Base-by-base conservation (phyloP, 805 yeast genomes). In the Starmerella stigmatis region DNA sequence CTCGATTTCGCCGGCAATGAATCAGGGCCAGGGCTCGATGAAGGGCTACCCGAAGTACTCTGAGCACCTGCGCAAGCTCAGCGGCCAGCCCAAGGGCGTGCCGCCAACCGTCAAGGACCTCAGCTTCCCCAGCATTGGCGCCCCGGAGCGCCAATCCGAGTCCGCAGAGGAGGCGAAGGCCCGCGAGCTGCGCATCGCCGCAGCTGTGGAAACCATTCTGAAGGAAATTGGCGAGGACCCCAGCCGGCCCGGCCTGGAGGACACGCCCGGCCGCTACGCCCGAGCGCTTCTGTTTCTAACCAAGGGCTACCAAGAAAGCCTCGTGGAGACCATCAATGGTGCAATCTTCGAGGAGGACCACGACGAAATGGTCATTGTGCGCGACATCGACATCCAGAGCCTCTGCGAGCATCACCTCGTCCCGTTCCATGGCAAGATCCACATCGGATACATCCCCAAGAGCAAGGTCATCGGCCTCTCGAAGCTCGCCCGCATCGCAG, bases 301-400 rank as follows among this genome's bases (percentile, higher is more conserved):
- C 17, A 85, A 86, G 61, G 99, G 99, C 19, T 92, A 92, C 60
- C 95, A 89, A 64, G 94, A 88, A 55, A 88, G 86, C 62, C 81
- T 92, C 49, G 73, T 84, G 51, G 94, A 85, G 60, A 95, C 86
- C 22, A 82, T 92, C 59, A 89, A 92, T 57, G 73, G 88, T 49
- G 98, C 98, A 0, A 94, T 92, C 6, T 92, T 92, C 57, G 96
- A 92, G 62, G 97, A 92, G 62, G 94, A 92, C 61, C 98, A 92
- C 61, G 97, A 92, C 63, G 99, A 92, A 61, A 92, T 92, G 97
- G 97, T 92, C 39, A 88, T 92, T 52, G 98, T 92, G 21, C 75
- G 89, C 60, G 96, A 92, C 64, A 92, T 92, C 47, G 95, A 86
- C 56, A 76, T 92, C 44, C 83, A 79, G 62, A 85, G 96, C 3